A percentile compares a stretch with the other conserved stretches of the same genome.
These are phyloP conservation scores for Endocarpon pusillum DNA, from an alignment of 495 filamentous ascomycete species.

Conservation along the genomic window DNA sequence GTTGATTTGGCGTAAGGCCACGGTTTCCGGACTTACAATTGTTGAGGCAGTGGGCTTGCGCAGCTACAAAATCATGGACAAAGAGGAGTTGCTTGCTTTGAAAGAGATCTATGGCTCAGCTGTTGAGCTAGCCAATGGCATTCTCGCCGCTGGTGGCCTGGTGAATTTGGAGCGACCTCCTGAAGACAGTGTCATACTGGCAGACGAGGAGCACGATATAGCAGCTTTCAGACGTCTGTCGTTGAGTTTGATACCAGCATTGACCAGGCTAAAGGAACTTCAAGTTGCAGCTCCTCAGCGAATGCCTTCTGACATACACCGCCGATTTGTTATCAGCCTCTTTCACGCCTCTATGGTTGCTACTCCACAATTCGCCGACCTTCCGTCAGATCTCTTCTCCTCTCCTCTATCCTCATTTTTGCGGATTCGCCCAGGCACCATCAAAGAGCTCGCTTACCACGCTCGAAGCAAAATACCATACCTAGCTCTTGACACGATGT, in stretches of 20 bases:
- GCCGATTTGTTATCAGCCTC: slow-evolving; percentile 57
- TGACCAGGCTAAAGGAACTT: no score
- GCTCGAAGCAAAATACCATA: slow-evolving; percentile 59
- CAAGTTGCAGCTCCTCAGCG: slow-evolving; percentile 43
- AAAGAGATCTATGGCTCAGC: no score
- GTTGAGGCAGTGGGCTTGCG: no score
- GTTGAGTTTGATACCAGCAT: slow-evolving; percentile 54
- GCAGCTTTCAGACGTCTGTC: slow-evolving; percentile 49
- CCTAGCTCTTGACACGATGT: slow-evolving; percentile 62
- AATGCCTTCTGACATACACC: slow-evolving; percentile 47
- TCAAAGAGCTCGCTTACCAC: slow-evolving; percentile 45
- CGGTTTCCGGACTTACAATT: no score
- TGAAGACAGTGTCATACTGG: background rate
- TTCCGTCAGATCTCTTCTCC: slow-evolving; percentile 29
- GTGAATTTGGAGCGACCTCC: no score
- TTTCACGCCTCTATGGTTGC: slow-evolving; percentile 76
- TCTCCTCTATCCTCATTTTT: slow-evolving; percentile 45
- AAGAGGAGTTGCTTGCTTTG: no score
- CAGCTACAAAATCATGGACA: no score
- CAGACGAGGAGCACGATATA: slow-evolving; percentile 58
- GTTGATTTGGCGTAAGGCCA: no score
- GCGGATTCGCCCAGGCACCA: slow-evolving; percentile 48
- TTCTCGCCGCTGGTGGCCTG: no score
- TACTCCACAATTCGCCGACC: slow-evolving; percentile 44
- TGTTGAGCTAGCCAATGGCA: no score